Conservation (phyloP, 2,329 filamentous ascomycete genomes). For the Neopestalotiopsis clavispora region DNA sequence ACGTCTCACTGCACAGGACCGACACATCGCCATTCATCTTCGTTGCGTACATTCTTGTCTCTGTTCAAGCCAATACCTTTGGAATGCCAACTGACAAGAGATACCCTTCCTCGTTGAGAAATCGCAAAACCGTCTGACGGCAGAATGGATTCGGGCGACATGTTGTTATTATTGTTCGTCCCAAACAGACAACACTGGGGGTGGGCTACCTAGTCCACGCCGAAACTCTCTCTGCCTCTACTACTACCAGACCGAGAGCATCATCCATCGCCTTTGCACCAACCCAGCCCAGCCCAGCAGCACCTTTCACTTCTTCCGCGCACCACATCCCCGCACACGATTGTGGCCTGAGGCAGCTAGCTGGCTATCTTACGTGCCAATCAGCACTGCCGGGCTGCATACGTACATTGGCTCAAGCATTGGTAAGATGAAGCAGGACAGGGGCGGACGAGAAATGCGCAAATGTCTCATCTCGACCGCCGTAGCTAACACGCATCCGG, state of each 20-base stretch:
- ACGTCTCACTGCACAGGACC: background rate
- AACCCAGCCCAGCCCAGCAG: background rate
- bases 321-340: background rate
- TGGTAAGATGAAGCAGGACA: slow-evolving; percentile 15
- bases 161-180: no score
- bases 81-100: background rate
- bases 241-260: background rate
- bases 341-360: slow-evolving; percentile 14
- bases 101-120: background rate
- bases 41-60: background rate
- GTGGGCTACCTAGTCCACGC: no score
- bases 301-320: background rate
- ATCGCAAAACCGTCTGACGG: background rate
- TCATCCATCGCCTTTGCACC: background rate
- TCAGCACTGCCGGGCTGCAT: background rate
- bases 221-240: background rate
- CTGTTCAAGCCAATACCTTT: background rate
- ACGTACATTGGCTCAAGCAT: background rate
- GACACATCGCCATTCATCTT: background rate
- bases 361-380: no score
- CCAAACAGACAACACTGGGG: no score
- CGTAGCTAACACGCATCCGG: slow-evolving; percentile 9
- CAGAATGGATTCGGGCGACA: no score
- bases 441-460: slow-evolving; percentile 13
- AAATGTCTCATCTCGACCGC: slow-evolving; percentile 17